These are phyloP conservation scores for Setaria italica DNA, from an alignment of 202 grass and related monocot genomes.

Conservation along the genomic window DNA sequence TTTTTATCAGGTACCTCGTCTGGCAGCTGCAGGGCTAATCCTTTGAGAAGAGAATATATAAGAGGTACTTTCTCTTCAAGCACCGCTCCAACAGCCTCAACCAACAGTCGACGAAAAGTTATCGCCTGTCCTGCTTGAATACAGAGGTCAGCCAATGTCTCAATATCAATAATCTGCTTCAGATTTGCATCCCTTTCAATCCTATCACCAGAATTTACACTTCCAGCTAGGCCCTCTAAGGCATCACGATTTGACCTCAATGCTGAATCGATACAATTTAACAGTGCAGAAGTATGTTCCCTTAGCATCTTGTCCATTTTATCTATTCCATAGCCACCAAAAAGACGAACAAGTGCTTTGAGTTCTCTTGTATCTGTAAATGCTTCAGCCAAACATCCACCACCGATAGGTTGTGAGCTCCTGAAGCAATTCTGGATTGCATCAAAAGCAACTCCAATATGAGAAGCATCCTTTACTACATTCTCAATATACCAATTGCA, in stretches of 20 bases:
- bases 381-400: slow-evolving; percentile 77
- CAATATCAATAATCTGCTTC: slow-evolving; percentile 93
- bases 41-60: slow-evolving; percentile 82
- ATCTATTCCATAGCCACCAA: slow-evolving; percentile 96
- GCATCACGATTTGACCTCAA: slow-evolving; percentile 87
- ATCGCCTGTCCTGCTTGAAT: slow-evolving; percentile 96
- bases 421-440: slow-evolving; percentile 73
- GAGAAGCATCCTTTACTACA: slow-evolving; percentile 84
- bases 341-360: slow-evolving; percentile 86
- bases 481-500: slow-evolving; percentile 96
- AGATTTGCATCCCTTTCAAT: slow-evolving; percentile 94
- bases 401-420: slow-evolving; percentile 75
- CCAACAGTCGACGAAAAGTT: slow-evolving; percentile 83
- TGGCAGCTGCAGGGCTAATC: slow-evolving; percentile 74
- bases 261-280: slow-evolving; percentile 91
- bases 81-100: slow-evolving; percentile 76
- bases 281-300: slow-evolving; percentile 90
- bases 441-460: slow-evolving; percentile 67
- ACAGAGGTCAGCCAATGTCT: slow-evolving; percentile 84
- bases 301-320: slow-evolving; percentile 79
- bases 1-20: slow-evolving; percentile 83
- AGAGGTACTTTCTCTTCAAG: slow-evolving; percentile 95
- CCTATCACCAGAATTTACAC: slow-evolving; percentile 86
- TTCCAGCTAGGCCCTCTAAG: slow-evolving; percentile 83
- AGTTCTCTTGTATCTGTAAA: slow-evolving; percentile 91